Conservation (phyloP, 2,329 filamentous ascomycete genomes). For the Fusarium oxysporum region DNA sequence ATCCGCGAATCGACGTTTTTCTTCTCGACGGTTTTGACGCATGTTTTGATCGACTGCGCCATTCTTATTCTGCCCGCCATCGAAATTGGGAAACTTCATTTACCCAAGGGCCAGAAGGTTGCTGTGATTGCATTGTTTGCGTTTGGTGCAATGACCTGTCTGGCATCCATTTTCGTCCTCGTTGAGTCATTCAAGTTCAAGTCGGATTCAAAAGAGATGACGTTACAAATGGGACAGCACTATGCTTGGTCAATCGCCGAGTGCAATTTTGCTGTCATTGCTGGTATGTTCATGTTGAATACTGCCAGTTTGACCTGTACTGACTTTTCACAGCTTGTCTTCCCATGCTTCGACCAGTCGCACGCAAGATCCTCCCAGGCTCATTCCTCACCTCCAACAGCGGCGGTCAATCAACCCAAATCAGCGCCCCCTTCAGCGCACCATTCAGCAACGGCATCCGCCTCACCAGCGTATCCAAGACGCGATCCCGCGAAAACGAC, state of each 20-base stretch:
- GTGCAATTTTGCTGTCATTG: constrained; percentile 46
- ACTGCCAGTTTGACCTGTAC: background rate
- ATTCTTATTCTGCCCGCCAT: constrained; percentile 49
- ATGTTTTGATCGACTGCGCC: constrained; percentile 48
- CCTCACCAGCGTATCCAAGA: constrained; percentile 25
- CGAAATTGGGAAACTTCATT: constrained; percentile 48
- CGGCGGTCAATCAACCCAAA: constrained; percentile 21
- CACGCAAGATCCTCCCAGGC: constrained; percentile 32
- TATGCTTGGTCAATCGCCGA: constrained; percentile 48
- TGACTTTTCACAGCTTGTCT: constrained; percentile 33
- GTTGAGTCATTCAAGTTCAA: constrained; percentile 40
- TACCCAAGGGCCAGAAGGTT: constrained; percentile 45
- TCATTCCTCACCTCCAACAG: constrained; percentile 32
- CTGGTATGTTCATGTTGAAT: constrained; percentile 27
- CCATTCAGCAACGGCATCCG: constrained; percentile 35
- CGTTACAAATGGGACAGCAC: constrained; percentile 42
- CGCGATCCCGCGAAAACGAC: constrained; percentile 19
- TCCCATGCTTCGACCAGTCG: constrained; percentile 39
- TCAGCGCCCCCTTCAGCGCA: constrained; percentile 13
- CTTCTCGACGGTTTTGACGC: constrained; percentile 48
- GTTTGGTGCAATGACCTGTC: constrained; percentile 45
- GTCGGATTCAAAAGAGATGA: constrained; percentile 39
- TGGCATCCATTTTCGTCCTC: constrained; percentile 46
- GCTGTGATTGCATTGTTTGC: constrained; percentile 47
- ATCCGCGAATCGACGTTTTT: constrained; percentile 49